Evolutionary conservation across 2,329 filamentous ascomycete species (phyloP).

Genomic region (Teratosphaeria viscida): DNA sequence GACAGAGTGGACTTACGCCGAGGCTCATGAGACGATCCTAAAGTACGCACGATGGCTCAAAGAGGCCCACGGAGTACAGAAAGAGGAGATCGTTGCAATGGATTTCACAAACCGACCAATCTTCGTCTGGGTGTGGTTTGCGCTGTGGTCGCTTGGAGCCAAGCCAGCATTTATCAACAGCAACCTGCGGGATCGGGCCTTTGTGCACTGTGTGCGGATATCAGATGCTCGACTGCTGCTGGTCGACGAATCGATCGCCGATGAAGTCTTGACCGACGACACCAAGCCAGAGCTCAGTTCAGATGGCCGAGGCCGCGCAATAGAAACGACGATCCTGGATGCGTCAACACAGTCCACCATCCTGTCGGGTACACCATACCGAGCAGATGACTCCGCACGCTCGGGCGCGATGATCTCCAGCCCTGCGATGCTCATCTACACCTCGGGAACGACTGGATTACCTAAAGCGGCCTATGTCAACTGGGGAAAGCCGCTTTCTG

Average conservation of each 20-base stretch:
- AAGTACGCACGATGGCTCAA: slow-evolving; percentile 69
- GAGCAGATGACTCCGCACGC: slow-evolving; percentile 23
- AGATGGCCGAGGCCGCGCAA: slow-evolving; percentile 31
- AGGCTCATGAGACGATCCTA: slow-evolving; percentile 60
- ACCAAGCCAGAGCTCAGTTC: slow-evolving; percentile 34
- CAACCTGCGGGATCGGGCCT: slow-evolving; percentile 60
- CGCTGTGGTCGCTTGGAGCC: slow-evolving; percentile 73
- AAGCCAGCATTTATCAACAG: slow-evolving; percentile 83
- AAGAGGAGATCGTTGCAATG: slow-evolving; percentile 67
- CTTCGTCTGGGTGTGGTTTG: slow-evolving; percentile 66
- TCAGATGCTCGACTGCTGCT: slow-evolving; percentile 58
- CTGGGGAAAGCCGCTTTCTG: slow-evolving; percentile 23
- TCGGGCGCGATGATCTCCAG: slow-evolving; percentile 28
- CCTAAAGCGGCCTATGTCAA: slow-evolving; percentile 48
- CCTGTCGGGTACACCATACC: slow-evolving; percentile 11
- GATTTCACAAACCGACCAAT: slow-evolving; percentile 73
- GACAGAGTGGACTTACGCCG: slow-evolving; percentile 57
- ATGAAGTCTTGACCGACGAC: slow-evolving; percentile 45
- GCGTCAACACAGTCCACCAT: slow-evolving; percentile 45
- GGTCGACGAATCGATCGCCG: slow-evolving; percentile 52
- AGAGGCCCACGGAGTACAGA: slow-evolving; percentile 50
- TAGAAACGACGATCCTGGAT: slow-evolving; percentile 56
- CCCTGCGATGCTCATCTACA: slow-evolving; percentile 57
- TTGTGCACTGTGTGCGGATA: slow-evolving; percentile 63
- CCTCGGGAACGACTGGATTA: slow-evolving; percentile 50